These are phyloP conservation scores for Suhomyces emberorum DNA, from an alignment of 805 yeast species.

Conservation along the genomic window DNA sequence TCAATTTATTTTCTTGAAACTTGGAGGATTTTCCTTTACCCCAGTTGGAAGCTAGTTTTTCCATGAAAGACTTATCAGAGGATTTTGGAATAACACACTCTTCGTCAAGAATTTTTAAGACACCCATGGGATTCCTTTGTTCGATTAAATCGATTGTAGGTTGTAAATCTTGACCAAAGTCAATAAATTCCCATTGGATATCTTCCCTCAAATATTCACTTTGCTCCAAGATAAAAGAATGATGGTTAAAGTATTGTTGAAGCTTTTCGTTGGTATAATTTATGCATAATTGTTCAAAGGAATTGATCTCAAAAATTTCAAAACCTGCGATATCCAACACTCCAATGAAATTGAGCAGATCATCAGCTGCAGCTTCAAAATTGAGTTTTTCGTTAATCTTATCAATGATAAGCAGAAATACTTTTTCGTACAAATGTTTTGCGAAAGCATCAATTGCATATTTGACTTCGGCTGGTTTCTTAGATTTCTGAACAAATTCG, in stretches of 20 bases:
- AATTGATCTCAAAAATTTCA: conserved; percentile 55
- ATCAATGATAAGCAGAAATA: conserved; percentile 74
- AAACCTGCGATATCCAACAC: conserved; percentile 62
- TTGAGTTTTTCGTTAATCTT: conserved; percentile 67
- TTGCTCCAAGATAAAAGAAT: conserved; percentile 58
- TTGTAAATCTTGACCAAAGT: conserved; percentile 91
- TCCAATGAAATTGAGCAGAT: conserved; percentile 44
- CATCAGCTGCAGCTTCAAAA: conserved; percentile 24
- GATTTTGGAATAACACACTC: conserved; percentile 95
- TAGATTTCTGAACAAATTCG: conserved; percentile 78
- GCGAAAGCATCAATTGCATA: conserved; percentile 83
- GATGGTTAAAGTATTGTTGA: conserved; percentile 62
- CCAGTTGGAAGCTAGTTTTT: conserved; percentile 70
- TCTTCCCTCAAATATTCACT: conserved; percentile 58
- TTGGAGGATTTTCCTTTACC: conserved; percentile 42
- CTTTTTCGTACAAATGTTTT: conserved; percentile 78
- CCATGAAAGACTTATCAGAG: conserved; percentile 76
- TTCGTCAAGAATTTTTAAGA: conserved; percentile 84
- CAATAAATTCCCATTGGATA: conserved; percentile 71
- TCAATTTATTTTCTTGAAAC: conserved; percentile 69
- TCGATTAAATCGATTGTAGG: conserved; percentile 94
- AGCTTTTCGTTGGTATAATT: conserved; percentile 59
- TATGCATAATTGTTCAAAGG: conserved; percentile 60
- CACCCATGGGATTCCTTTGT: conserved; percentile 67
- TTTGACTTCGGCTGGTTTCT: conserved; percentile 75